Base-by-base conservation (phyloP, 345 rosid genomes). In the Salix caprea region DNA sequence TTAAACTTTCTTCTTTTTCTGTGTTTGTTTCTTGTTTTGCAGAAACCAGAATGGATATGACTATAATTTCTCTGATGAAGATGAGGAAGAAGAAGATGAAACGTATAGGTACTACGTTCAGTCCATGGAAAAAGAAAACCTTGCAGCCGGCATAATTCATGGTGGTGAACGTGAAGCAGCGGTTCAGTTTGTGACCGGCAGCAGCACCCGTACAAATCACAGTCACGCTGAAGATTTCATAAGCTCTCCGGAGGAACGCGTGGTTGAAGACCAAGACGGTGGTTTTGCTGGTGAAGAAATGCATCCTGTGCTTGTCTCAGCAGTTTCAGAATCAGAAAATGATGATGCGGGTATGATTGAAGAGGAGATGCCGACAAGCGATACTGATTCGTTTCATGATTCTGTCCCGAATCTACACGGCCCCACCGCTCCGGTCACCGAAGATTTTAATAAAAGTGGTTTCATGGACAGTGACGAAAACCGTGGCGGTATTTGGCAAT, bases 41-140 rank as follows among this genome's bases (percentile, higher is more conserved):
- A 95, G 97, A 79, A 80, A 72, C 81, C 94, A 79, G 74, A 85
- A 80, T 76, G 95, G 80, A 46, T 84, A 84, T 68, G 98, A 88
- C 37, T 89, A 88, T 44, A 79, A 81, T 79, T 78, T 80, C 54
- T 85, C 93, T 3, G 97, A 90, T 44, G 98, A 93, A 19, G 92
- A 87, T 2, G 97, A 88, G 30, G 90, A 88, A 21, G 94, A 86
- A 8, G 90, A 84, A 14, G 87, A 74, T 3, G 73, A 77, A 28
- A 83, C 62, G 15, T 81, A 81, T 50, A 79, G 86, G 71, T 87
- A 83, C 77, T 88, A 83, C 61, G 82, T 65, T 16, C 79, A 83
- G 21, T 68, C 80, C 75, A 67, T 79, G 48, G 90, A 77, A 50
- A 68, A 67, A 36, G 77, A 84, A 65, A 90, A 87, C 64, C 85